Evolutionary conservation across 805 yeast species (phyloP).

Genomic region (Kodamaea nitidulidarum): DNA sequence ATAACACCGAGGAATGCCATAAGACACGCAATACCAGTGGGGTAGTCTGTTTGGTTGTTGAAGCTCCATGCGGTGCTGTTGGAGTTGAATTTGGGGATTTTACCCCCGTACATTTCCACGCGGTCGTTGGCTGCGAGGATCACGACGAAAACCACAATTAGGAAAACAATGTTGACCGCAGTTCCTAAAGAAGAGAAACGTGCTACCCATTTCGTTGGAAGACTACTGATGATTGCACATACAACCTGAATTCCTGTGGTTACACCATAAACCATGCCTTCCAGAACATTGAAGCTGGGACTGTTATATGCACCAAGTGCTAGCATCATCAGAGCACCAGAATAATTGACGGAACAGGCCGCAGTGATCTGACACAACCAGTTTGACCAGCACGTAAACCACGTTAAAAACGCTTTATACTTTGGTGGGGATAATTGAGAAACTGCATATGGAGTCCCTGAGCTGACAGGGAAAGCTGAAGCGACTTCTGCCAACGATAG

Average conservation of each 20-base stretch:
- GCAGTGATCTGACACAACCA: constrained; percentile 63
- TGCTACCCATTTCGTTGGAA: constrained; percentile 55
- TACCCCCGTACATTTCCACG: constrained; percentile 23
- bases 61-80: constrained; percentile 52
- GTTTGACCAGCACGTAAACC: constrained; percentile 63
- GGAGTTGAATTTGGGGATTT: constrained; percentile 45
- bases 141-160: constrained; percentile 50
- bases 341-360: constrained; percentile 56
- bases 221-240: constrained; percentile 46
- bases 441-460: constrained; percentile 69
- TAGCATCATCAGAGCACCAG: constrained; percentile 54
- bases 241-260: constrained; percentile 48
- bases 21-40: constrained; percentile 56
- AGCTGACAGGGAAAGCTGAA: constrained; percentile 62
- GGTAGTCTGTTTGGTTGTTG: constrained; percentile 57
- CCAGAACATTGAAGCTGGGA: constrained; percentile 37
- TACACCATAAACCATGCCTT: constrained; percentile 49
- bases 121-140: constrained; percentile 52
- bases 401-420: constrained; percentile 50
- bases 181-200: constrained; percentile 49
- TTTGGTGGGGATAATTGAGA: constrained; percentile 56
- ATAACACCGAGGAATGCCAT: constrained; percentile 58
- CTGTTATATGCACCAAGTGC: constrained; percentile 44
- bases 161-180: constrained; percentile 43
- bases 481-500: constrained; percentile 62